Evolutionary conservation across 2,329 filamentous ascomycete genomes (phyloP), one percentile per base, ranked within the genome.

Genomic region (Diaporthe australafricana): DNA sequence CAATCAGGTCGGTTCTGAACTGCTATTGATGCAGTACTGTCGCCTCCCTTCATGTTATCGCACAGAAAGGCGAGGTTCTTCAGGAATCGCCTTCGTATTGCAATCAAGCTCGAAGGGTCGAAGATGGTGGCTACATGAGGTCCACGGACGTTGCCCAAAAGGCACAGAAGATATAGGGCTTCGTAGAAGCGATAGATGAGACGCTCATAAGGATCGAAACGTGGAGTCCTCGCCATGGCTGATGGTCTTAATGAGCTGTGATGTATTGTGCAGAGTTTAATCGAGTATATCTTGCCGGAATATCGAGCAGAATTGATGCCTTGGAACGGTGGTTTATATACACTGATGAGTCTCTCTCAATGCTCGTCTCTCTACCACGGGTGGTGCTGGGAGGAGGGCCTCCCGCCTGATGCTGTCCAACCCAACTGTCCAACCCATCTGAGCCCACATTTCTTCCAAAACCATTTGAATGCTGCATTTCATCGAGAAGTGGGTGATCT

Each of bases 11-110:
- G 72, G 0, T 82, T 76, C 72, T 87, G 81, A 1, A 86, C 74
- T 0, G 80, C 85, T 32, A 88, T 81, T 0, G 86, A 81, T 0
- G 86, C 83, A n/a, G 82, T 83, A 0, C 82, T 82, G 2, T 78
- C 74, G 2, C 86, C 86, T 0, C 86, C 86, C 73, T 86, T 87
- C 0, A 78, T 73, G 60, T 81, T 81, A 69, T 87, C 86, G 72
- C 84, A 87, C 8, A 88, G 74, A 74, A 83, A 86, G 11, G 84
- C 79, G 1, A 87, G 75, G 35, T 82, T 81, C 5, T 80, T 77
- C 0, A 85, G 77, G 32, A 87, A 83, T 2, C 79, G 74, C 4
- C 75, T 74, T 30, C 74, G 72, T 70, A 71, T 48, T 16, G 68
- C 68, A 70, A 72, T 52, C 9, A 20, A 30, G 30, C 65, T 72